A percentile compares a stretch with the other conserved stretches of the same genome.
These are phyloP conservation scores for Phaeosphaeria sp. DNA, from an alignment of 2,329 filamentous ascomycete species.

Conservation along the genomic window DNA sequence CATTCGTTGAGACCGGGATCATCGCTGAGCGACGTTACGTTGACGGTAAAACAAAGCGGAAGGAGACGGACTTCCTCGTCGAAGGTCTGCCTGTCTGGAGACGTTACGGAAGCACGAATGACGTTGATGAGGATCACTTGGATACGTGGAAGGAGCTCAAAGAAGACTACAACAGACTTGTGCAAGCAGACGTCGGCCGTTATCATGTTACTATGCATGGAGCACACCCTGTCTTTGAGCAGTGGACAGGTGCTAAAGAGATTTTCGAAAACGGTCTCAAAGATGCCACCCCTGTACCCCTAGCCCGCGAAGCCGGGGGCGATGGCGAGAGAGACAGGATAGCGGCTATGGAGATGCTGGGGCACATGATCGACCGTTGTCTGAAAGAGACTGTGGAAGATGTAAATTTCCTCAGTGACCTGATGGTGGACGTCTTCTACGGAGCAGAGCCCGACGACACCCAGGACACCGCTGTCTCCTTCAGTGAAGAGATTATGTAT, in stretches of 20 bases:
- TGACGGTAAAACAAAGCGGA: neutral
- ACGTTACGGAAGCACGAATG: neutral
- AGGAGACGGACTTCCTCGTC: neutral
- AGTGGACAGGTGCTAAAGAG: neutral
- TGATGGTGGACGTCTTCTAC: neutral
- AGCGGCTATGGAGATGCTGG: neutral
- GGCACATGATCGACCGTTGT: neutral
- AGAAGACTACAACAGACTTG: neutral
- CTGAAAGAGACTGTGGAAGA: neutral
- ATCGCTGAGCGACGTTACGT: neutral
- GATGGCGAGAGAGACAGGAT: neutral
- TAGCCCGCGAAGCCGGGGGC: too few species aligned
- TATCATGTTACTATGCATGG: neutral
- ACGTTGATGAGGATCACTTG: neutral
- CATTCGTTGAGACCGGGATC: neutral
- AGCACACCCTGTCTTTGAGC: neutral
- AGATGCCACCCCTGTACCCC: neutral
- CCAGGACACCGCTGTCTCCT: neutral
- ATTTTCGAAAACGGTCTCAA: neutral
- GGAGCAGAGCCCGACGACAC: neutral
- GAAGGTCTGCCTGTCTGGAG: neutral
- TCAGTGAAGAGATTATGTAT: neutral
- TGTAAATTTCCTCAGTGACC: too few species aligned
- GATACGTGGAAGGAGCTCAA: neutral
- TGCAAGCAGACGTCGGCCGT: neutral